phyloP scores from a whole-genome alignment of 2,329 filamentous ascomycete species.

The Rachicladosporium sp. region DNA sequence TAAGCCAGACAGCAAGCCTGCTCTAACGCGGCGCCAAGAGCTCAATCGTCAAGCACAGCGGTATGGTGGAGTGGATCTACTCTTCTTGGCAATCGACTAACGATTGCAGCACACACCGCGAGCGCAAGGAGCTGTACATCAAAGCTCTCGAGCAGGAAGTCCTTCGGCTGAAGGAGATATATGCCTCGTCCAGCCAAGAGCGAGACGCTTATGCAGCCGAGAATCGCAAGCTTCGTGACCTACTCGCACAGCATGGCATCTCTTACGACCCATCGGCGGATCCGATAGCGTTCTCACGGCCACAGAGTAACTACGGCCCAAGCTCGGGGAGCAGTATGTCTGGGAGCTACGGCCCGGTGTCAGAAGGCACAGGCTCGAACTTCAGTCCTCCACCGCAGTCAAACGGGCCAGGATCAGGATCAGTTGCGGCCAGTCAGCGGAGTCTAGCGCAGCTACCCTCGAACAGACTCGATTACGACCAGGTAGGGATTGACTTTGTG shows the following conservation, averaged over 20 bases:
- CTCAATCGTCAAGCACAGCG: slow-evolving; percentile 91
- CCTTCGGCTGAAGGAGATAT: slow-evolving; percentile 75
- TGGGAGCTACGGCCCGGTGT: slow-evolving; percentile 45
- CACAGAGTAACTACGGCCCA: slow-evolving; percentile 26
- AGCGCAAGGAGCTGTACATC: slow-evolving; percentile 93
- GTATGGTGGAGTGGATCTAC: slow-evolving; percentile 38
- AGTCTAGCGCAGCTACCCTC: slow-evolving; percentile 26
- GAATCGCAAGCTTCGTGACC: slow-evolving; percentile 60
- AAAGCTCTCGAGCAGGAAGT: slow-evolving; percentile 92
- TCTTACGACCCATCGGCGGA: slow-evolving; percentile 35
- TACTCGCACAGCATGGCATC: slow-evolving; percentile 48
- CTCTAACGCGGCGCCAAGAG: slow-evolving; percentile 81
- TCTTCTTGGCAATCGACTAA: neutral
- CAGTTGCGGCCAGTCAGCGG: slow-evolving; percentile 15
- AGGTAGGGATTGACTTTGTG: slow-evolving; percentile 80
- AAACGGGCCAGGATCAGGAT: no score
- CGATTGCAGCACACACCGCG: slow-evolving; percentile 69
- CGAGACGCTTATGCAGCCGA: slow-evolving; percentile 66
- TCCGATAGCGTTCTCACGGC: slow-evolving; percentile 24
- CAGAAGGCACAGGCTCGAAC: slow-evolving; percentile 34
- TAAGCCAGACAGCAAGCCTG: slow-evolving; percentile 92
- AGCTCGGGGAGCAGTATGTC: slow-evolving; percentile 46
- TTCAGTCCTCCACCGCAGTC: slow-evolving; percentile 29
- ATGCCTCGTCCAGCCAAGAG: slow-evolving; percentile 59
- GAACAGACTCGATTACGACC: slow-evolving; percentile 56